Base-by-base conservation (phyloP, 768 basidiomycete genomes). In the Leccinum arenicola region DNA sequence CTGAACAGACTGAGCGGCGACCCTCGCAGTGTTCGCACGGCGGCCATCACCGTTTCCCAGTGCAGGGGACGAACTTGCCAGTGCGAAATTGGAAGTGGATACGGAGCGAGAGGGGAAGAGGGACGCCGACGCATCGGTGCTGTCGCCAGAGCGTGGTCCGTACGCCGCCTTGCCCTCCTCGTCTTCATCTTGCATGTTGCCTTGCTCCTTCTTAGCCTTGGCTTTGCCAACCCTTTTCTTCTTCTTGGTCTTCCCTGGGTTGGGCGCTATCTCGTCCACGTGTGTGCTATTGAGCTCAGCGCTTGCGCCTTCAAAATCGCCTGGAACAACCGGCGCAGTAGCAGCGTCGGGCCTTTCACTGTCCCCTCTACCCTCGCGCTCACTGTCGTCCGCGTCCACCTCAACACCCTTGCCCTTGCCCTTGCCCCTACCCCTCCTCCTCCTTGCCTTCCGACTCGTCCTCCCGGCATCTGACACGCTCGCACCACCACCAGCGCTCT, bases 161-260 rank as follows among this genome's bases (percentile, higher is more conserved):
- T 19, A 43, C 43, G 12, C 59, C 36, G 11, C 64, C 60, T n/a
- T 69, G 17, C 33, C 62, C 54, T 66, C 64, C 12, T 40, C 48
- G 2, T 63, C 65, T 64, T 10, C 14, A 6, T 53, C 43, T 3
- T 45, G 15, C 2, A 21, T 49, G 45, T 35, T 43, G 12, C 23
- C 31, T 21, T 48, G 35, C 15, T 31, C 23, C 62, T 55, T n/a
- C 54, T 33, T 38, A 27, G 15, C 23, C 25, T 25, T 48, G 35
- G 10, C 31, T 19, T 62, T 55, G 10, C 52, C 33, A 29, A 33
- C 43, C 19, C 23, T 66, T 68, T 36, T 65, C 73, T 79, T 81
- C 63, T 73, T 76, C 71, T 80, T 82, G 70, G 36, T 23, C 59
- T 59, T 58, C 35, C 12, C 55, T 63, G 75, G 75, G 65, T 76